phyloP scores from a whole-genome alignment of 257 asterid genomes.

The Linaria vulgaris region DNA sequence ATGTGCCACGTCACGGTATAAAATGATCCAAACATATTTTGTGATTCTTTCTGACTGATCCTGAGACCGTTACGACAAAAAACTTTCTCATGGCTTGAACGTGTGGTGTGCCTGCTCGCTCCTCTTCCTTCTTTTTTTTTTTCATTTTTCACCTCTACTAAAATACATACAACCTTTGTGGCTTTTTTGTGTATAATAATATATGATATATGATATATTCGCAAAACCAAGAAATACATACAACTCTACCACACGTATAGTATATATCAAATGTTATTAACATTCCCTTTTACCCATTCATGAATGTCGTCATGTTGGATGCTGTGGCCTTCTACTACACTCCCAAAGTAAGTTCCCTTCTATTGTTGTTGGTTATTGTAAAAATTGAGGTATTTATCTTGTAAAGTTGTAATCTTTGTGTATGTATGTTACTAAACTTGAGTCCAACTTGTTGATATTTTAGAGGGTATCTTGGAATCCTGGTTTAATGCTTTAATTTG shows the following conservation, averaged over 20 bases:
- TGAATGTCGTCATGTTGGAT: slow-evolving; percentile 50
- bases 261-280: slow-evolving; percentile 29
- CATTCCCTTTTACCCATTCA: slow-evolving; percentile 16
- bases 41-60: background rate
- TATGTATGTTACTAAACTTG: no score
- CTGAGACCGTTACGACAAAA: slow-evolving; percentile 24
- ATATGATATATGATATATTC: no score
- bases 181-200: no score
- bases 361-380: background rate
- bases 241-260: no score
- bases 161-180: no score
- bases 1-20: slow-evolving; percentile 32
- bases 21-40: slow-evolving; percentile 22
- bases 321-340: slow-evolving; percentile 37
- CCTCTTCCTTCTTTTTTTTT: slow-evolving; percentile 22
- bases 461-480: no score
- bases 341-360: slow-evolving; percentile 34
- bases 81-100: slow-evolving; percentile 34
- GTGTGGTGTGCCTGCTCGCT: slow-evolving; percentile 45
- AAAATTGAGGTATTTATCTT: background rate
- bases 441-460: no score
- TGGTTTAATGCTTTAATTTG: no score
- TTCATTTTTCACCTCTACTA: slow-evolving; percentile 3
- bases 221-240: no score
- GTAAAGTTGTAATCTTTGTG: no score